Conservation (phyloP, 2,329 filamentous ascomycete species). For the Ophiognomonia clavigignenti-juglandacearum region DNA sequence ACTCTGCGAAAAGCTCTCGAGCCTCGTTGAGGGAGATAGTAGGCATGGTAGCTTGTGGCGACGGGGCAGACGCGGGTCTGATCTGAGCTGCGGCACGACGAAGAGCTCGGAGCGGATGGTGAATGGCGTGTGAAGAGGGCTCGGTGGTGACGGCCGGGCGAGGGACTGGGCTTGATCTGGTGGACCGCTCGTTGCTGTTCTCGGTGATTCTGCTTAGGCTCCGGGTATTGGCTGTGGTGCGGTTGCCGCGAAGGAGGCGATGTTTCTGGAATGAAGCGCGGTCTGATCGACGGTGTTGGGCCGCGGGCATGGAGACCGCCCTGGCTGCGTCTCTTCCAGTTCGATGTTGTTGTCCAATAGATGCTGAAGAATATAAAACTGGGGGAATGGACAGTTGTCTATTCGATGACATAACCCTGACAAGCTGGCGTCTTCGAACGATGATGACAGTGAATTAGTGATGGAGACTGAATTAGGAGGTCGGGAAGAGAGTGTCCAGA, state of each 20-base stretch:
- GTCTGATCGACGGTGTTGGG: background rate
- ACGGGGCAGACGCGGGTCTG: background rate
- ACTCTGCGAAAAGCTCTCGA: conserved; percentile 41
- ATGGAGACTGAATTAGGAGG: background rate
- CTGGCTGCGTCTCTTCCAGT: no score
- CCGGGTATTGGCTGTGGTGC: background rate
- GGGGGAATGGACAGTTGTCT: background rate
- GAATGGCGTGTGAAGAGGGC: background rate
- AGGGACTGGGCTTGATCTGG: background rate
- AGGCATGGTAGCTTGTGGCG: background rate
- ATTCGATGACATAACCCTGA: background rate
- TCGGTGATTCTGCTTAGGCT: background rate
- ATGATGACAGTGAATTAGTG: background rate
- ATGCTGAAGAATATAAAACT: background rate
- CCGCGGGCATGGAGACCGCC: no score
- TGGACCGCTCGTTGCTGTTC: background rate
- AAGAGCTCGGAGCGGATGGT: background rate
- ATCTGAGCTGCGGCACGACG: background rate
- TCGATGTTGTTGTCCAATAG: no score
- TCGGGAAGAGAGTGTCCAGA: background rate
- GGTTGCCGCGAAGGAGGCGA: background rate
- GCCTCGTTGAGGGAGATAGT: conserved; percentile 29
- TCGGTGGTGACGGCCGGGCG: background rate
- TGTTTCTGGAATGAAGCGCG: background rate
- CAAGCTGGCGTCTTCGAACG: no score